phyloP scores from a whole-genome alignment of 805 yeast genomes.

The Tetrapisispora phaffii region DNA sequence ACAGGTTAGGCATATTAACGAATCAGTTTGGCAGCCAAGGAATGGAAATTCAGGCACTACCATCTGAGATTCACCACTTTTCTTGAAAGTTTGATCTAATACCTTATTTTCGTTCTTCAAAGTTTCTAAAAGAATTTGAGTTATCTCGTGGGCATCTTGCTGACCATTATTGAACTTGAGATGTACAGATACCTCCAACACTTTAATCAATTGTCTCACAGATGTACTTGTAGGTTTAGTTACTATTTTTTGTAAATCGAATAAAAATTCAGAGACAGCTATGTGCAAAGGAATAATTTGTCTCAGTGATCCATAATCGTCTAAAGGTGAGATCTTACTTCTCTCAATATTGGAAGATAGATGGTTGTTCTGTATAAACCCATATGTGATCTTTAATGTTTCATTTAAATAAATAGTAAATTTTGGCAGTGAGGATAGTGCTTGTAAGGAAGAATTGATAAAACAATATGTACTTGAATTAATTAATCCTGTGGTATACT shows the following conservation, averaged over 20 bases:
- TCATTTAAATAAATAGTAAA: slow-evolving; percentile 45
- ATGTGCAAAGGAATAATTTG: slow-evolving; percentile 41
- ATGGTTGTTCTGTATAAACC: neutral
- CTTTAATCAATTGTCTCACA: slow-evolving; percentile 70
- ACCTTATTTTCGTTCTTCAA: slow-evolving; percentile 50
- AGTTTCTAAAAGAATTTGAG: slow-evolving; percentile 72
- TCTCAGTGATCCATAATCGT: neutral
- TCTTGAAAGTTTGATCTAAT: slow-evolving; percentile 18
- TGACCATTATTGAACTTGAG: slow-evolving; percentile 71
- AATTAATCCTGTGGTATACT: slow-evolving; percentile 69
- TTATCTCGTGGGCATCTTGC: slow-evolving; percentile 91
- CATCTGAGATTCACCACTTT: neutral
- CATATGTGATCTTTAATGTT: neutral
- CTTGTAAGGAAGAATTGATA: slow-evolving; percentile 83
- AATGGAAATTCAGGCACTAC: slow-evolving; percentile 64
- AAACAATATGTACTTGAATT: slow-evolving; percentile 85
- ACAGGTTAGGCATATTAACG: slow-evolving; percentile 63
- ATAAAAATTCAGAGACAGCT: slow-evolving; percentile 43
- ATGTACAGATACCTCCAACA: slow-evolving; percentile 60
- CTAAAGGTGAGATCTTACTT: neutral
- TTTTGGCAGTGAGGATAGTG: slow-evolving; percentile 52
- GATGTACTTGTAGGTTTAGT: slow-evolving; percentile 45
- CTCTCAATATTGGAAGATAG: neutral
- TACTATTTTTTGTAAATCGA: slow-evolving; percentile 54
- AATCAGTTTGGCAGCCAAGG: slow-evolving; percentile 54